Evolutionary conservation across 305 asterid genomes (phyloP).

Genomic region (Fraxinus paxiana): DNA sequence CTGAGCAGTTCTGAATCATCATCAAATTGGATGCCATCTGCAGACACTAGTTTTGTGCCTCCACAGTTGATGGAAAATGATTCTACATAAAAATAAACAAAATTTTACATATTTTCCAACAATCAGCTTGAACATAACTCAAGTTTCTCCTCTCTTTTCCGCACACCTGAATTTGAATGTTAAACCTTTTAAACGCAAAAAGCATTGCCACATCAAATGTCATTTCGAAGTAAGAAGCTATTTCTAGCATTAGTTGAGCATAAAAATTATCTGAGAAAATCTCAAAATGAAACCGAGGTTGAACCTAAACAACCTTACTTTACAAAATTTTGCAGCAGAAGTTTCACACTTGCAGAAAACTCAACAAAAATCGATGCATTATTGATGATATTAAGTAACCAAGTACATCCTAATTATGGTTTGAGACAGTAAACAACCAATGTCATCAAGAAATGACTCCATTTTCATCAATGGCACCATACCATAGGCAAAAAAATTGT

Average conservation of each 20-base stretch:
- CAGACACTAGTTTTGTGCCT: constrained; percentile 35
- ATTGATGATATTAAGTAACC: neutral
- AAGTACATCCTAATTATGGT: neutral
- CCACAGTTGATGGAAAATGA: constrained; percentile 47
- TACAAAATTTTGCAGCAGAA: neutral
- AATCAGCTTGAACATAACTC: neutral
- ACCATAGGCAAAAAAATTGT: neutral
- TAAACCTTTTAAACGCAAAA: neutral
- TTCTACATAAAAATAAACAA: constrained; percentile 33
- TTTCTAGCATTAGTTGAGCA: neutral
- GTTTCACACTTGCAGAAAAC: neutral
- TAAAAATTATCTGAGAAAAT: neutral
- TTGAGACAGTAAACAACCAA: neutral
- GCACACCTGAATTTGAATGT: neutral
- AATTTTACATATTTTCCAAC: neutral
- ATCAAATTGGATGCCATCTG: constrained; percentile 36
- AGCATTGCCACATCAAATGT: neutral
- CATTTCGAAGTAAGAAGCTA: neutral
- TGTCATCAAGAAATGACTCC: neutral
- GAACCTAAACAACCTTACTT: neutral
- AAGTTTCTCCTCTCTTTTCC: neutral
- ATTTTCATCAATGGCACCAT: neutral
- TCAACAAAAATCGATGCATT: neutral
- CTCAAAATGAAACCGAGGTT: neutral
- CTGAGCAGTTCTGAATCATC: constrained; percentile 49